These are phyloP conservation scores for Sinapis alba DNA, from an alignment of 441 rosid species.

Conservation along the genomic window DNA sequence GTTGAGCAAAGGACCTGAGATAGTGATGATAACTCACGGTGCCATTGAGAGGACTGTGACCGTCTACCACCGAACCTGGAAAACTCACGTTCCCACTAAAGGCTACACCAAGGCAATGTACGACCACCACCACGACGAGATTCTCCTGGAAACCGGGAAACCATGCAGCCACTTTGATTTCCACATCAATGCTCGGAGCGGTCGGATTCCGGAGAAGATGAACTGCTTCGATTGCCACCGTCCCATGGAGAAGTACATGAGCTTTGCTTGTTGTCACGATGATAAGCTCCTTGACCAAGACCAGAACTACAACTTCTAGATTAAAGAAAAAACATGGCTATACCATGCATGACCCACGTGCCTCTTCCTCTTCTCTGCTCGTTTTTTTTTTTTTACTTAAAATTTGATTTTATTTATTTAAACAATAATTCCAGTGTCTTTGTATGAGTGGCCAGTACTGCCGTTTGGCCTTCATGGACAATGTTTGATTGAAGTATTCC, in stretches of 20 bases:
- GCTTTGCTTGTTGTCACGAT: conserved; percentile 70
- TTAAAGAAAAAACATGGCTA: neutral
- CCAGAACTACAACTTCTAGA: conserved; percentile 40
- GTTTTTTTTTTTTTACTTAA: neutral
- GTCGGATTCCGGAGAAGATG: conserved; percentile 54
- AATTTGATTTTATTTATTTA: neutral
- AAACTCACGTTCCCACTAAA: conserved; percentile 41
- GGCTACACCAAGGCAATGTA: conserved; percentile 53
- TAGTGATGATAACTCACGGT: conserved; percentile 50
- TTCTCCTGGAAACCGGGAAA: conserved; percentile 40
- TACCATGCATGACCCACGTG: neutral
- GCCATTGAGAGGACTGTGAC: conserved; percentile 47
- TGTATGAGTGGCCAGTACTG: conserved; percentile 10
- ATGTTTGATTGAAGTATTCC: conserved; percentile 26
- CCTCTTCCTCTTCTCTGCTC: neutral
- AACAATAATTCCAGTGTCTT: conserved; percentile 14
- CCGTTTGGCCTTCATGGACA: conserved; percentile 23
- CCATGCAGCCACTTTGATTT: conserved; percentile 67
- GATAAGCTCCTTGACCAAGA: conserved; percentile 40
- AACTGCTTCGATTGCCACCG: conserved; percentile 66
- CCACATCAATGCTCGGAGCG: conserved; percentile 45
- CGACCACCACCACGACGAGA: conserved; percentile 53
- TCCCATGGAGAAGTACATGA: conserved; percentile 58
- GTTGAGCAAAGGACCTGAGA: conserved; percentile 51
- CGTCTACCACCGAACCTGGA: conserved; percentile 54